Evolutionary conservation across 306 rosid species (phyloP).

Genomic region (Cicer arietinum): DNA sequence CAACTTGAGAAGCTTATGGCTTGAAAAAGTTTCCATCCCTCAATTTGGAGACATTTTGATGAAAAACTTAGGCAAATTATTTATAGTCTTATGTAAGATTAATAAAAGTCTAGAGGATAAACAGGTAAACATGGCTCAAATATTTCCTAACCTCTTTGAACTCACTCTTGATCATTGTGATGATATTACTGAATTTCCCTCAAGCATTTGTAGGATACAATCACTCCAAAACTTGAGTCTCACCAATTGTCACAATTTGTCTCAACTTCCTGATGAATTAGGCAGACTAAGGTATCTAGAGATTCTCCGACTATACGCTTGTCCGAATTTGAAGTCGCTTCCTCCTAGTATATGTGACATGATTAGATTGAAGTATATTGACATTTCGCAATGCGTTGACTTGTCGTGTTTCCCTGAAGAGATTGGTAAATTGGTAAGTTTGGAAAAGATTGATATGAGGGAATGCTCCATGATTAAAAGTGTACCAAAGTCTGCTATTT

Average conservation of each 20-base stretch:
- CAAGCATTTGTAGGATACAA: constrained; percentile 64
- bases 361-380: constrained; percentile 60
- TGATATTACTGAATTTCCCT: constrained; percentile 62
- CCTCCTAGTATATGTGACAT: constrained; percentile 64
- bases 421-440: constrained; percentile 55
- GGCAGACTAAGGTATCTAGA: constrained; percentile 55
- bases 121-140: constrained; percentile 43
- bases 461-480: constrained; percentile 68
- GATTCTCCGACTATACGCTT: constrained; percentile 77
- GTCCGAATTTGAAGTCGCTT: constrained; percentile 65
- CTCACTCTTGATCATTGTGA: constrained; percentile 86
- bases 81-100: constrained; percentile 67
- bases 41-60: constrained; percentile 50
- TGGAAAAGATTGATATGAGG: constrained; percentile 94
- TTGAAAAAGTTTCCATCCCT: constrained; percentile 75
- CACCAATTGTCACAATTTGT: constrained; percentile 78
- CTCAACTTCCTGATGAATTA: constrained; percentile 63
- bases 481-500: constrained; percentile 61
- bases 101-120: constrained; percentile 55
- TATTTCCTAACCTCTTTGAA: constrained; percentile 68
- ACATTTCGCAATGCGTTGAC: constrained; percentile 79
- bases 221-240: constrained; percentile 66
- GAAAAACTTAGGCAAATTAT: constrained; percentile 61
- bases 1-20: constrained; percentile 80
- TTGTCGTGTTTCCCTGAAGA: constrained; percentile 62